Percentiles rank a stretch among this genome's conserved stretches.
Evolutionary conservation across 2,329 filamentous ascomycete genomes (phyloP).

Genomic region (Bertia moriformis): DNA sequence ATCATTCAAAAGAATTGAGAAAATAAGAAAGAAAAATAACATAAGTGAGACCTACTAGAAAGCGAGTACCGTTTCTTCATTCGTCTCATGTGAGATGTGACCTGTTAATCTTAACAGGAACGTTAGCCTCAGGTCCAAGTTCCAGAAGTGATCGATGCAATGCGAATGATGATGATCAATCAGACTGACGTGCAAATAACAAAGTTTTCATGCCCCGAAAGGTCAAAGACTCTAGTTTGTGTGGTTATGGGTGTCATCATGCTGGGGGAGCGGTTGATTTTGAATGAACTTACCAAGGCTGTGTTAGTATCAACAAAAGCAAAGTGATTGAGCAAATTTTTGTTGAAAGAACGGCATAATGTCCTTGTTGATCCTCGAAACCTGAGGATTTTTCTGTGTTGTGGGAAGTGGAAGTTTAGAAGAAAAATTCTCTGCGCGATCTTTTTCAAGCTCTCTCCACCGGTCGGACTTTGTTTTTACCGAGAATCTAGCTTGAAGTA

Average conservation of each 20-base stretch:
- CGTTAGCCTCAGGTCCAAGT: neutral
- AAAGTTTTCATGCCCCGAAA: neutral
- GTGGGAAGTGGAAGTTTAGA: neutral
- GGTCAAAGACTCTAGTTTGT: constrained; percentile 8
- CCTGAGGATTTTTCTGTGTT: too few species aligned
- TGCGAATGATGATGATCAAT: constrained; percentile 4
- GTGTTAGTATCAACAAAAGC: neutral
- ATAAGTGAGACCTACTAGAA: neutral
- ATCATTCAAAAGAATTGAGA: constrained; percentile 19
- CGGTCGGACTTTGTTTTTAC: neutral
- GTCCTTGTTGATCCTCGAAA: too few species aligned
- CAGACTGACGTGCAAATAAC: constrained; percentile 13
- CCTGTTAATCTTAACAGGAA: constrained; percentile 12
- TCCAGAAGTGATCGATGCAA: neutral
- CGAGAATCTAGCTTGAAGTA: neutral
- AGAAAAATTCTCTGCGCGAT: neutral
- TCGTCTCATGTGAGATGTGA: constrained; percentile 15
- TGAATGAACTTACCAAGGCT: constrained; percentile 2
- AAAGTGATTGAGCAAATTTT: neutral
- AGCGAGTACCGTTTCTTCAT: constrained; percentile 1
- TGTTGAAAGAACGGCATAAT: too few species aligned
- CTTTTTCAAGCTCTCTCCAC: neutral
- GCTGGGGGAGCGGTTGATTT: constrained; percentile 12
- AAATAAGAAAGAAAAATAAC: neutral
- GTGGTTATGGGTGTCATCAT: constrained; percentile 9